Base-by-base conservation (phyloP, 805 yeast genomes). In the Kazachstania martiniae region DNA sequence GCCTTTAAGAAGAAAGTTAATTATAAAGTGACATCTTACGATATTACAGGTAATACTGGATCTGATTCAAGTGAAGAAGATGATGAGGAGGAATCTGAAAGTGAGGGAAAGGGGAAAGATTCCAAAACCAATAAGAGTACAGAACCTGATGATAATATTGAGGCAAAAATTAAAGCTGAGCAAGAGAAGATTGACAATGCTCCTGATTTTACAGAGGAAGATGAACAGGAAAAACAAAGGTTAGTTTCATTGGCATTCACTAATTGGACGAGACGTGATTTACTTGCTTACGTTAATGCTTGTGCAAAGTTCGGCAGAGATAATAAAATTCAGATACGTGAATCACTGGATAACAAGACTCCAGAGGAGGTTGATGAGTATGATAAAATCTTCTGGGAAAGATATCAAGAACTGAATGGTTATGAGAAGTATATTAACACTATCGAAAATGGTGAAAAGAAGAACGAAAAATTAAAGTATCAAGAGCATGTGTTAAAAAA, bases 251-350 rank as follows among this genome's bases (percentile, higher is more conserved):
- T 70, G 39, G 76, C 83, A 3, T 81, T 78, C 51, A 68, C 66
- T 12, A 63, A 63, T 31, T 82, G 91, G 91, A 66, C 79, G 2
- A 70, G 78, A 51, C 65, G 91, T 38, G 93, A 82, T 46, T 78
- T 81, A 44, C 69, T 83, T 26, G 71, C 74, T 33, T 80, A 75
- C 44, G 64, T 81, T 26, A 86, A 77, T 45, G 75, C 76, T 8
- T 67, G 76, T 47, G 83, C 82, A 1, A 75, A 69, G 39, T 71
- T 61, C 50, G 91, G 93, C 0, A 63, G 83, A 28, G 59, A 64
- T 8, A 62, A 69, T 23, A 63, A 60, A 34, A 57, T 51, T 8
- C 53, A 61, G 28, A 78, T 82, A 25, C 63, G 80, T 1, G 52
- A 61, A 17, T 68, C 74, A 10, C 58, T 80, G 34, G 73, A 74